A percentile compares a stretch with the other conserved stretches of the same genome.
Conservation (phyloP, 257 asterid genomes). For the Fraxinus excelsior region DNA sequence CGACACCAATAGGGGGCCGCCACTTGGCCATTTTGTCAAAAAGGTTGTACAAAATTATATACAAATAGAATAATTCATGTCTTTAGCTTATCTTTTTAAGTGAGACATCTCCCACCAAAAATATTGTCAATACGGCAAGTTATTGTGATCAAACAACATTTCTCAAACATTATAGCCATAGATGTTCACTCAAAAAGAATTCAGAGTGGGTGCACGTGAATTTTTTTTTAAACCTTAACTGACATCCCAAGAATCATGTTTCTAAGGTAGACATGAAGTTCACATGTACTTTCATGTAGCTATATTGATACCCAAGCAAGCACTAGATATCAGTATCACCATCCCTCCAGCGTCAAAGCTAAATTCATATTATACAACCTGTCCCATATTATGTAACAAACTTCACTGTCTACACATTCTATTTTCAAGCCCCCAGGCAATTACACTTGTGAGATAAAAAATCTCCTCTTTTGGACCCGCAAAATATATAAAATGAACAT, state of each 20-base stretch:
- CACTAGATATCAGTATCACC: not conserved
- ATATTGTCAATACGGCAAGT: not conserved
- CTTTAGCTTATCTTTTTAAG: too few relatives aligned
- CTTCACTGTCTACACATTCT: constrained; percentile 27
- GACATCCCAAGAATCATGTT: not conserved
- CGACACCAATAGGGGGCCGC: too few relatives aligned
- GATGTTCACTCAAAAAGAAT: not conserved
- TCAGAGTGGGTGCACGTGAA: not conserved
- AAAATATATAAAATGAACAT: constrained; percentile 11
- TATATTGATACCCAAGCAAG: not conserved
- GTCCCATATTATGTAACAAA: constrained; percentile 26
- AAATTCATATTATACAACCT: constrained; percentile 27
- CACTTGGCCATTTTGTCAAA: too few relatives aligned
- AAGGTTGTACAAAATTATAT: too few relatives aligned
- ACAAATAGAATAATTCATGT: too few relatives aligned
- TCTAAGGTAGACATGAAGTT: not conserved
- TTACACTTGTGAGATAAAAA: constrained; percentile 2
- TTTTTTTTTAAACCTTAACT: not conserved
- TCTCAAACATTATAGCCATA: not conserved
- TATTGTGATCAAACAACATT: not conserved
- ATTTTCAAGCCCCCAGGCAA: constrained; percentile 19
- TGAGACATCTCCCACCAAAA: not conserved
- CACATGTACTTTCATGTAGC: not conserved
- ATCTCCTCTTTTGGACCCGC: constrained; percentile 29
- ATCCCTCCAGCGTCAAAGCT: constrained; percentile 26